These are phyloP conservation scores for Ormosia semicastrata DNA, from an alignment of 306 rosid genomes.

Conservation along the genomic window DNA sequence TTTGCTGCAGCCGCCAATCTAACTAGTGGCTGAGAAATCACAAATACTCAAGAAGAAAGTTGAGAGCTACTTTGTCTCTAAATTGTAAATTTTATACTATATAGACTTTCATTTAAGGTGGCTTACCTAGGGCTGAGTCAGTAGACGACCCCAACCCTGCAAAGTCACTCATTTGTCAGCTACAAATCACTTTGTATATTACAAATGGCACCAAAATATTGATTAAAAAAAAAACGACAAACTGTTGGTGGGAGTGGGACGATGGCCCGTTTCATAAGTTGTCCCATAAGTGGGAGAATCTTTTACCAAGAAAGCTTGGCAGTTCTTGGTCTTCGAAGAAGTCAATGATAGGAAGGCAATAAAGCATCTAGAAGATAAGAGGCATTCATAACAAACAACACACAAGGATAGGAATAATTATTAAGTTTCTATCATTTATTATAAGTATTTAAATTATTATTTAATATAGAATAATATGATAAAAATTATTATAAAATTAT, in stretches of 20 bases:
- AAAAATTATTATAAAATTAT: too few species aligned
- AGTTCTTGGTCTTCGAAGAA: not conserved
- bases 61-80: not conserved
- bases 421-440: too few species aligned
- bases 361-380: not conserved
- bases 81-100: not conserved
- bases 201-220: not conserved
- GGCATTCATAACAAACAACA: not conserved
- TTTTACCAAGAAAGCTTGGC: not conserved
- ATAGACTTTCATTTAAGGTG: not conserved
- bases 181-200: not conserved
- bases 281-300: not conserved
- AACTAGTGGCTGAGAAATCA: not conserved
- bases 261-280: not conserved
- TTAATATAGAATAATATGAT: too few species aligned
- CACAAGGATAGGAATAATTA: not conserved
- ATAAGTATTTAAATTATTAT: too few species aligned
- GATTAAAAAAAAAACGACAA: not conserved
- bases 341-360: not conserved
- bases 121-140: not conserved
- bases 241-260: not conserved
- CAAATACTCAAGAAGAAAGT: not conserved
- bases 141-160: not conserved
- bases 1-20: slow-evolving; percentile 5
- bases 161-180: not conserved